These are phyloP conservation scores for Trypanosoma grayi DNA, from an alignment of 208 protist species.

Conservation along the genomic window DNA sequence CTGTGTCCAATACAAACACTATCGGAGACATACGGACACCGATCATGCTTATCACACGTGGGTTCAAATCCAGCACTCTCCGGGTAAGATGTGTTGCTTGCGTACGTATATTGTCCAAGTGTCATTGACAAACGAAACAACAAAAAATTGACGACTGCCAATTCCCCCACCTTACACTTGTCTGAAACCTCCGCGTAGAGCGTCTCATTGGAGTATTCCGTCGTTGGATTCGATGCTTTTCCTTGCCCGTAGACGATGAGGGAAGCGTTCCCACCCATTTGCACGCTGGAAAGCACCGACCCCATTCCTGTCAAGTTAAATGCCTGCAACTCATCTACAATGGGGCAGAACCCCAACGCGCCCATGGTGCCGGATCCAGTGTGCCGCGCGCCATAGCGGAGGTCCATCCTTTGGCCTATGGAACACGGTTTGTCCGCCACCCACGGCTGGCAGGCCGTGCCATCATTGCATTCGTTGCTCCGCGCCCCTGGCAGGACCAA, in stretches of 20 bases:
- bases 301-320: conserved; percentile 22
- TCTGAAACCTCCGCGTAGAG: conserved; percentile 6
- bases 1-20: conserved; percentile 22
- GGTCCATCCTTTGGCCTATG: conserved; percentile 15
- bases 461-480: conserved; percentile 2
- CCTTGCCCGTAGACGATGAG: conserved; percentile 29
- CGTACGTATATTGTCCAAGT: conserved; percentile 19
- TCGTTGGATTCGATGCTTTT: conserved; percentile 3
- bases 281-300: neutral
- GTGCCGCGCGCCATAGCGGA: conserved; percentile 18
- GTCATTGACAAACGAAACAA: conserved; percentile 21
- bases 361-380: neutral
- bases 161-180: neutral
- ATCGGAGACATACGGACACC: conserved; percentile 12
- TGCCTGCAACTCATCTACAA: conserved; percentile 28
- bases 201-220: conserved; percentile 6
- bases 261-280: neutral
- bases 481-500: neutral
- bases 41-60: conserved; percentile 19
- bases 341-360: conserved; percentile 27
- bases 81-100: conserved; percentile 15
- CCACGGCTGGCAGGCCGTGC: conserved; percentile 26
- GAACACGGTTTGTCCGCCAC: conserved; percentile 6
- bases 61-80: conserved; percentile 15
- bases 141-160: conserved; percentile 25